Base-by-base conservation (phyloP, 2,329 filamentous ascomycete genomes). In the Hypoxylon sp. region DNA sequence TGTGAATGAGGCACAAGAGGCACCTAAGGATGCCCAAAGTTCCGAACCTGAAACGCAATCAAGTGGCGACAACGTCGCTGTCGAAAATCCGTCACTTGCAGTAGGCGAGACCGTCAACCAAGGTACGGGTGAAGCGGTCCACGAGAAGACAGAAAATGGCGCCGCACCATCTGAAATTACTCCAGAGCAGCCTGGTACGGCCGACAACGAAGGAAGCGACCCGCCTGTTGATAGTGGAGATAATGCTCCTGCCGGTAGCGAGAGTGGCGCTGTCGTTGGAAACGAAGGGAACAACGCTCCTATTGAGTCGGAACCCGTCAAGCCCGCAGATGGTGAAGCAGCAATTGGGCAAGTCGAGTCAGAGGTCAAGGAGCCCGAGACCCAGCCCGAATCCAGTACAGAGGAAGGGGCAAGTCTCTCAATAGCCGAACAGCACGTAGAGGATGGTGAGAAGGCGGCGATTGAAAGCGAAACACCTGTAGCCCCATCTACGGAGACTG, bases 121-220 rank as follows among this genome's bases (percentile, higher is more conserved):
- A 36, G 25, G n/a, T 41, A 14, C 17, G 23, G 50, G 14, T 51
- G 25, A 60, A 10, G 23, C 41, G 10, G 9, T 43, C 23, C 17
- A 21, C 28, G 62, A 65, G 17, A 30, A 60, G 28, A 19, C 14
- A 32, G 46, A n/a, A 14, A 21, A 34, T 25, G 41, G 28, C 3
- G 5, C 14, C 19, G 25, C 23, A 10, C n/a, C 32, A 32, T 21
- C 52, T 28, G 60, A 57, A 21, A 34, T 32, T 46, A 41, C 38
- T 5, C 23, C 60, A 9, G 58, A 64, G 36, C 43, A 50, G 14
- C 34, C 52, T 55, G 48, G 23, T 46, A 21, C 28, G 45, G 30
- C 34, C n/a, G 53, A 64, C 17, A 63, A 67, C 34, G 34, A 60
- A 19, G 30, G 57, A 25, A 32, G 19, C 17, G 14, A 25, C 4